These are phyloP conservation scores for Salix udensis DNA, from an alignment of 345 rosid genomes.

Conservation along the genomic window DNA sequence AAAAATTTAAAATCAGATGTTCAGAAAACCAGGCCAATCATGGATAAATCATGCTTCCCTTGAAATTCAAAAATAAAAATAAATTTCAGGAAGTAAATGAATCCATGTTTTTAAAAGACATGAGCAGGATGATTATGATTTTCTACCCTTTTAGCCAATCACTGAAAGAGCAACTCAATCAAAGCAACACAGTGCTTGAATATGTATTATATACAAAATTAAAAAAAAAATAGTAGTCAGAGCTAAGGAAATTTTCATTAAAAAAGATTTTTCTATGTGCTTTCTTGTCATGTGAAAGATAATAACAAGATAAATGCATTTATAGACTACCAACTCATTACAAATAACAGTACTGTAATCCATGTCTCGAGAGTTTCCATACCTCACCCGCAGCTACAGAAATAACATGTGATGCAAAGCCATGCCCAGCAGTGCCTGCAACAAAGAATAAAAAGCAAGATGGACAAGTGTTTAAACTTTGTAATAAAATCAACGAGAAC, in stretches of 20 bases:
- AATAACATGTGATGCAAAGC: constrained; percentile 74
- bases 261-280: not conserved
- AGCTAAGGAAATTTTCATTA: not conserved
- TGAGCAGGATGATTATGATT: not conserved
- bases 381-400: constrained; percentile 82
- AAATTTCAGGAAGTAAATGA: not conserved
- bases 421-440: constrained; percentile 70
- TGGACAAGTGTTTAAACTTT: not conserved
- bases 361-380: constrained; percentile 19
- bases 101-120: not conserved
- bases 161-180: not conserved
- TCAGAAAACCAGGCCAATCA: not conserved
- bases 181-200: not conserved
- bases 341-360: not conserved
- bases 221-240: not conserved
- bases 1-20: not conserved
- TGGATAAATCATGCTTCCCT: not conserved
- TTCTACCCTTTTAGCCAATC: not conserved
- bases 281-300: not conserved
- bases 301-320: not conserved
- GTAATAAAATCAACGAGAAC: not conserved
- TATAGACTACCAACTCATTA: not conserved
- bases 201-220: not conserved
- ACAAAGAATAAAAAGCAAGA: constrained; percentile 10
- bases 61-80: not conserved